Base-by-base conservation (phyloP, 768 basidiomycete species). In the Pluteus cervinus region DNA sequence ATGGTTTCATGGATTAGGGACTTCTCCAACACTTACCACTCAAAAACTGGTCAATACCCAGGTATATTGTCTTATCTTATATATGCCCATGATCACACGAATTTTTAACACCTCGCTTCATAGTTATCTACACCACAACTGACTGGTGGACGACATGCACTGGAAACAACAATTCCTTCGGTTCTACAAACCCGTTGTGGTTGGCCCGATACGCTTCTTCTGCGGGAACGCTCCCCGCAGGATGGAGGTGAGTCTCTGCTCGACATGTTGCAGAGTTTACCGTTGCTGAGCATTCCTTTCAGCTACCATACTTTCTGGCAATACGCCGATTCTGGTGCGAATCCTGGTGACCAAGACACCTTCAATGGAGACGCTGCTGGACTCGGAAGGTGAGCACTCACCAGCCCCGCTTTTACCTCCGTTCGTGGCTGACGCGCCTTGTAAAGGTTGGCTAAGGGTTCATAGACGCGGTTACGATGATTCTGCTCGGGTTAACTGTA, bases 121-220 rank as follows among this genome's bases (percentile, higher is more conserved):
- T 54, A 72, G 75, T 74, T 26, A 77, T 81, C 39, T 81, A 81
- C 45, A 75, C 75, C 20, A 77, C 73, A 3, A 79, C 76, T 8
- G 61, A 71, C 51, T 83, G 81, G 81, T 84, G 81, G 81, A 71
- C 47, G 7, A 66, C 63, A 7, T 84, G 81, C 53, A 83, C 81
- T 2, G 77, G 73, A 0, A 75, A 79, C 52, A 75, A 67, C 39
- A 57, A 61, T 10, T 58, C 56, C 4, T 82, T 83, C 44, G 66
- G 51, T 1, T 37, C 49, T 3, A 68, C 59, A 37, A 79, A 71
- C 50, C 76, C 79, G 3, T 60, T 84, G 2, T 81, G 76, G 77
- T 65, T 82, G 29, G 79, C 81, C 2, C 55, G 60, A 18, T 81
- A 66, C 30, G 51, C 72, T 4, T 71, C 74, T 6, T 45, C 54